Base-by-base conservation (phyloP, 768 basidiomycete genomes). In the Pleurotus pulmonarius region DNA sequence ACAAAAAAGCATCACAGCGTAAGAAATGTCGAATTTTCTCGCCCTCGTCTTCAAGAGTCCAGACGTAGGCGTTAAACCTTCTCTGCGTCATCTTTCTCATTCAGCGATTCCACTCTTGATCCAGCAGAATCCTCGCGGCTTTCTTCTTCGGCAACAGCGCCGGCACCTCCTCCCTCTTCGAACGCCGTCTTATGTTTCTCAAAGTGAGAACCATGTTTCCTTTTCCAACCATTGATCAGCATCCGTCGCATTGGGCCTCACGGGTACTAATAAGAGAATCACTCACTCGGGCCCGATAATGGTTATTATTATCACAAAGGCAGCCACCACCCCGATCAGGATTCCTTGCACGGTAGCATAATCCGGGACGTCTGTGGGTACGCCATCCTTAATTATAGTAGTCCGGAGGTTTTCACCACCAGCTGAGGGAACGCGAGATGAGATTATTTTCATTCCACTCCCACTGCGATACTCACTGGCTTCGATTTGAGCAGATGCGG, bases 321-420 rank as follows among this genome's bases (percentile, higher is more conserved):
- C 86, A 1, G 90, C 78, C 16, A 97, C 88, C 22, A 81, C 78
- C 6, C 94, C 94, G 46, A 97, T 87, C 38, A 98, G 77, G 64
- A 98, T 94, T 40, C 90, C 91, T 74, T 92, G 90, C 4, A 91
- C 77, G 4, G 67, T 85, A 2, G 86, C 88, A 60, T 90, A 91
- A 64, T 90, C 83, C 1, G 86, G 77, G 0, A 85, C 82, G 20
- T 63, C 59, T 2, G 67, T 73, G 0, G 65, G 62, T 4, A 65
- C 61, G 1, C 83, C 84, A n/a, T 75, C 62, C 20, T 78, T 59
- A 45, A 73, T 63, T 40, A 86, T 67, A 4, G 76, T 82, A 0
- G 80, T 85, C 56, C 71, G 67, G 25, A 88, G 70, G 56, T 85
- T 70, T 25, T 78, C 76, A 16, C 82, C 87, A 34, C 89, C 92